A percentile compares a stretch with the other conserved stretches of the same genome.
phyloP scores from a whole-genome alignment of 2,329 filamentous ascomycete species.

The Diaporthe australafricana region DNA sequence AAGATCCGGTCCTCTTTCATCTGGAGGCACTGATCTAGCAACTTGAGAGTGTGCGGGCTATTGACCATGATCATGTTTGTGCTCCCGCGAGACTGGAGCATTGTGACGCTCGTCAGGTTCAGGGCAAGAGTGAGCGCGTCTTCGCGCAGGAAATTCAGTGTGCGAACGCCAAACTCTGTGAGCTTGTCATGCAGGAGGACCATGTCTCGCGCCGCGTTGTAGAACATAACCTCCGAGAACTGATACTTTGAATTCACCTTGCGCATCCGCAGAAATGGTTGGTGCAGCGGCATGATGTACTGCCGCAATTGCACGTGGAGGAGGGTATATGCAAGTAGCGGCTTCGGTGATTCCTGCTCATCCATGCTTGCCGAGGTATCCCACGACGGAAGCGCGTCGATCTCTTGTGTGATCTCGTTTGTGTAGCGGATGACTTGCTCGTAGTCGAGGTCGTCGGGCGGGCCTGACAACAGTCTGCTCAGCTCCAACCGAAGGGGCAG shows the following conservation, averaged over 20 bases:
- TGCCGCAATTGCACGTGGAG: slow-evolving; percentile 71
- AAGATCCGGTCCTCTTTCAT: slow-evolving; percentile 72
- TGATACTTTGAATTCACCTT: slow-evolving; percentile 71
- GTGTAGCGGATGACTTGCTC: slow-evolving; percentile 72
- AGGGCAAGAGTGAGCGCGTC: slow-evolving; percentile 70
- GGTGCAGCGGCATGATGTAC: slow-evolving; percentile 71
- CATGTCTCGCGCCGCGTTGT: slow-evolving; percentile 71
- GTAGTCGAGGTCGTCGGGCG: slow-evolving; percentile 67
- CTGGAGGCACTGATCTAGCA: slow-evolving; percentile 70
- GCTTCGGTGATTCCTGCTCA: slow-evolving; percentile 56
- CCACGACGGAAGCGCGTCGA: slow-evolving; percentile 70
- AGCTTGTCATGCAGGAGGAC: slow-evolving; percentile 72
- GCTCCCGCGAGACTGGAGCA: slow-evolving; percentile 68
- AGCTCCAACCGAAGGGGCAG: slow-evolving; percentile 67
- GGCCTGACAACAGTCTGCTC: slow-evolving; percentile 66
- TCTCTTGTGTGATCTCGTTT: slow-evolving; percentile 70
- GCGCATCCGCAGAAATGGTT: slow-evolving; percentile 70
- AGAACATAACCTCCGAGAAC: slow-evolving; percentile 72
- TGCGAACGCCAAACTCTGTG: slow-evolving; percentile 68
- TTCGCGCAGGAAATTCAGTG: slow-evolving; percentile 70
- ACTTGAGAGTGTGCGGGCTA: slow-evolving; percentile 67
- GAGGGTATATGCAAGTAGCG: slow-evolving; percentile 69
- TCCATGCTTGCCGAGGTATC: slow-evolving; percentile 52
- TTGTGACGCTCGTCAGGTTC: slow-evolving; percentile 70
- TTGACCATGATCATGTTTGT: slow-evolving; percentile 73